Percentiles rank a stretch among this genome's conserved stretches.
Evolutionary conservation across 352 stramenopile species (phyloP).

Genomic region (Aphanomyces stellatus): DNA sequence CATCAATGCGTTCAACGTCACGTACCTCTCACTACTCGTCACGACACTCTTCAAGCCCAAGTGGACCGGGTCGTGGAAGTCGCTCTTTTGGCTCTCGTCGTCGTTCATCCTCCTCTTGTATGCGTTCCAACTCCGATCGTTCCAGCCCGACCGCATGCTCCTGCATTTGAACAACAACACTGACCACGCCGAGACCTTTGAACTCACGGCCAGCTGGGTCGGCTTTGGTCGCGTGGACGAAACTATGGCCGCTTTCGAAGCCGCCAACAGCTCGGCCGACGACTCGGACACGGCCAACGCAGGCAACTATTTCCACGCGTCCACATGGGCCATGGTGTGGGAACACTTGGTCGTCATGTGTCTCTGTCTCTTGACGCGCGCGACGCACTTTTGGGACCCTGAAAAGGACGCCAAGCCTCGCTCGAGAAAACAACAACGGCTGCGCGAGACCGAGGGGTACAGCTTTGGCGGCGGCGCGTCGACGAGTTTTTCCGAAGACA

Average conservation of each 20-base stretch:
- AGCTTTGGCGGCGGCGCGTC: too few species aligned
- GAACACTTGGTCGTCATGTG: slow-evolving; percentile 14
- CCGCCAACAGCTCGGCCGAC: neutral
- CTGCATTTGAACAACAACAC: neutral
- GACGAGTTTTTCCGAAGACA: too few species aligned
- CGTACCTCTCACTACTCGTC: slow-evolving; percentile 7
- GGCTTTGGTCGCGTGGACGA: slow-evolving; percentile 8
- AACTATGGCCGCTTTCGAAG: neutral
- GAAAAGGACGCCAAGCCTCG: neutral
- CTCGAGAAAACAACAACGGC: neutral
- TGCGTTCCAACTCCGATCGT: slow-evolving; percentile 10
- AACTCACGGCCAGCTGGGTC: slow-evolving; percentile 3
- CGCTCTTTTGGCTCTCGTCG: slow-evolving; percentile 19
- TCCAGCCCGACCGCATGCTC: slow-evolving; percentile 15
- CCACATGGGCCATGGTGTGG: slow-evolving; percentile 13
- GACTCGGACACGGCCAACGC: neutral
- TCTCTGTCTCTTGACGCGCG: slow-evolving; percentile 13
- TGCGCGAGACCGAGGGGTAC: too few species aligned
- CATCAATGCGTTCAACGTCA: slow-evolving; percentile 20
- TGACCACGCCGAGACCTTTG: neutral
- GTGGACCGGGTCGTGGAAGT: slow-evolving; percentile 15
- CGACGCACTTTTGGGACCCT: slow-evolving; percentile 18
- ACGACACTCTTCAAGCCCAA: slow-evolving; percentile 4
- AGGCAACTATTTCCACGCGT: slow-evolving; percentile 9
- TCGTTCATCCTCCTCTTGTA: slow-evolving; percentile 7